Percentiles rank a stretch among this genome's conserved stretches.
These are phyloP conservation scores for Zymoseptoria passerinii DNA, from an alignment of 2,329 filamentous ascomycete species.

Conservation along the genomic window DNA sequence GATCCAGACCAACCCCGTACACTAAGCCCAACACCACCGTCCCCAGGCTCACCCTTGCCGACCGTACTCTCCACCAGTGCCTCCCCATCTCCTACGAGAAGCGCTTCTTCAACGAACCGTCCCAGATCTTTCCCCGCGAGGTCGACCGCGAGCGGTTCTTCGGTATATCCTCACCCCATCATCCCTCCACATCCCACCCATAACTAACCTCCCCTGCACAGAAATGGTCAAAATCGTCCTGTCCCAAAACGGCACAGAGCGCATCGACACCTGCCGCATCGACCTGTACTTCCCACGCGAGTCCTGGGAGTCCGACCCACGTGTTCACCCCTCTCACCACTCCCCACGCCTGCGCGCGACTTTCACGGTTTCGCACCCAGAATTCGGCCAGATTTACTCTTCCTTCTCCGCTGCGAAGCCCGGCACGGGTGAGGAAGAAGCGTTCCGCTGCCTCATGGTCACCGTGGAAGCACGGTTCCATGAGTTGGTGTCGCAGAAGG, in stretches of 20 bases:
- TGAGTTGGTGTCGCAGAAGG: background rate
- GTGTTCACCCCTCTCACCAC: background rate
- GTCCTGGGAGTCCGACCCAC: background rate
- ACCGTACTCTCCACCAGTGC: background rate
- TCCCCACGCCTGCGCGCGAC: constrained; percentile 5
- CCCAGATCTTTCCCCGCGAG: constrained; percentile 5
- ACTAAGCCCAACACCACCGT: background rate
- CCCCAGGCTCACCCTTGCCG: background rate
- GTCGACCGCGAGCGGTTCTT: constrained; percentile 12
- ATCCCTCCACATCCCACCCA: background rate
- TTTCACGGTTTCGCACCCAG: constrained; percentile 8
- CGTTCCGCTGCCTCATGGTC: constrained; percentile 7
- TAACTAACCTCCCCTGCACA: background rate
- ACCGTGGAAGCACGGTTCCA: constrained; percentile 7
- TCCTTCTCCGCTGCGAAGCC: constrained; percentile 2
- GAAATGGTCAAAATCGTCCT: constrained; percentile 8
- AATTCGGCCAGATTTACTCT: background rate
- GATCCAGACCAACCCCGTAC: background rate
- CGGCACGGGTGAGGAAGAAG: background rate
- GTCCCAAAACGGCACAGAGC: constrained; percentile 9
- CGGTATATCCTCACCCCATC: constrained; percentile 3
- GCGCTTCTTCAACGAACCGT: background rate
- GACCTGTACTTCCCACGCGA: constrained; percentile 8
- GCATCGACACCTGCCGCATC: constrained; percentile 1
- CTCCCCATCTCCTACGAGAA: constrained; percentile 1